Evolutionary conservation across 2,329 filamentous ascomycete species (phyloP), one percentile per base, ranked within the genome.

Genomic region (Cadophora sp.): DNA sequence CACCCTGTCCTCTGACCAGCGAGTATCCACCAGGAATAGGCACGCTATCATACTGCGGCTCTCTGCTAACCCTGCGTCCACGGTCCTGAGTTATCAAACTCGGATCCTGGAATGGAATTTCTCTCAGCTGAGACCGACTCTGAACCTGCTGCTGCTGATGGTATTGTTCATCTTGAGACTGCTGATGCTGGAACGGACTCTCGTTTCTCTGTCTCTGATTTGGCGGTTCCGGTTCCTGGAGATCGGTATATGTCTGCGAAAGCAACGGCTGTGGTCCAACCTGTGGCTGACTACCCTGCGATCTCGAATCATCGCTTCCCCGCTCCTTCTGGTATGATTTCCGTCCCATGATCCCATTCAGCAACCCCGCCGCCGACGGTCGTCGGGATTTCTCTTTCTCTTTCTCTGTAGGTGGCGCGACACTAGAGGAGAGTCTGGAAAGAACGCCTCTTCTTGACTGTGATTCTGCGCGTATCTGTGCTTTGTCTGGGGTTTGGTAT

Each of bases 21-120:
- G 62, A 43, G 58, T 78, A 78, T 4, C 73, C 73, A 4, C 72
- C 72, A 22, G 76, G 76, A 51, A 78, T 78, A 2, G 75, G 76
- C 9, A 76, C 75, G 33, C 62, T 71, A 65, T 74, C 71, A 62
- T 78, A 78, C 22, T 70, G 67, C 14, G 71, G 73, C 39, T 76
- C 75, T 67, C 70, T 66, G 18, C 63, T 68, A 6, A 53, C 24
- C 22, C 48, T 67, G 5, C 71, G 69, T 20, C 74, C 70, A 22
- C 73, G 71, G 11, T 73, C 66, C 36, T 59, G 66, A 24, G 53
- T 20, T 30, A 45, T 64, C 36, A 66, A 53, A 18, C 65, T 55
- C n/a, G 64, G 69, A 36, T 68, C 62, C 27, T 66, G 62, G 36
- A 62, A 55, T 16, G 51, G 56, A 11, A 59, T 47, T 18, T 66